Base-by-base conservation (phyloP, 2,329 filamentous ascomycete genomes). In the Sclerotinia borealis region DNA sequence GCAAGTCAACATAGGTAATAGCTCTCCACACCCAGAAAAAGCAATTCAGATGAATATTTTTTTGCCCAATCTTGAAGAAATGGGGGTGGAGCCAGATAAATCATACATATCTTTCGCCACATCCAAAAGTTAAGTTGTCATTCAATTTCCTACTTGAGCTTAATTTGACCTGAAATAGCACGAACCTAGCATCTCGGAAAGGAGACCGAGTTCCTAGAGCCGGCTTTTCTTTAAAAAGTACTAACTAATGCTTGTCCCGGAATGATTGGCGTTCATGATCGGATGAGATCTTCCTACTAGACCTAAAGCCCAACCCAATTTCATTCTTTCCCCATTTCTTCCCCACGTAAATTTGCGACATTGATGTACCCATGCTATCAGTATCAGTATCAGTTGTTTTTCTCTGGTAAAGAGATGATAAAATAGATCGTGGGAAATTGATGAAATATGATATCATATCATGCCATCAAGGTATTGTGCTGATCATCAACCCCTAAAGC, bases 11-110 rank as follows among this genome's bases (percentile, higher is more conserved):
- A 49, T 48, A 59, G 10, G 25, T 31, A 31, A 51, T 13, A 51
- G 29, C 27, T 34, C 29, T 45, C 41, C 54, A 41, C 39, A 58
- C 39, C 39, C 34, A 11, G 54, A 45, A 58, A 29, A 58, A 58
- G 54, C n/a, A 45, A 58, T 58, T 45, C 54, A 58, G 54, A 58
- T 58, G 54, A 58, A 39, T n/a, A n/a, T n/a, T 19, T 25, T 41
- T 43, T 54, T 25, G 29, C 45, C 47, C 47, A 41, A 25, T 54
- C 47, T 61, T n/a, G 47, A n/a, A n/a, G 27, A 54, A 25, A 31
- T 52, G 36, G 34, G 39, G 29, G 36, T 29, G 19, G 17, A 49
- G 17, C 17, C 10, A 15, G 45, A 49, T 25, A 31, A 15, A 41
- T 29, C 47, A 49, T 29, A 29, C 27, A 49, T 29, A 29, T 19